Evolutionary conservation across 2,329 filamentous ascomycete species (phyloP).

Genomic region (Phialemoniopsis sp.): DNA sequence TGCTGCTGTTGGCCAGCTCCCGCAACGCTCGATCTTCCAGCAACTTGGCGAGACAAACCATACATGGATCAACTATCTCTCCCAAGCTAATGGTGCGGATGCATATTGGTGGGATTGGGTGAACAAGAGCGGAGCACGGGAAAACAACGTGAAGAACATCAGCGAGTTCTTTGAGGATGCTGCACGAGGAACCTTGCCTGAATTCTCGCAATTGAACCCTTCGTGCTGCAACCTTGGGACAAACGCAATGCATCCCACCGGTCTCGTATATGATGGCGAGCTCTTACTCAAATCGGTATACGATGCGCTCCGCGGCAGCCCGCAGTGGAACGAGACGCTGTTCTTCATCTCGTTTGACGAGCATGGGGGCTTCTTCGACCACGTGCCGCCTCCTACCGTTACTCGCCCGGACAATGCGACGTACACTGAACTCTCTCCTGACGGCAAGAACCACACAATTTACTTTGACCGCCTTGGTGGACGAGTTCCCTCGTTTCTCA

Average conservation of each 20-base stretch:
- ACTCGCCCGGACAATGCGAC: constrained; percentile 29
- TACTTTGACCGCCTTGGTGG: constrained; percentile 33
- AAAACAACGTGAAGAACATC: no score
- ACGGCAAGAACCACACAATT: constrained; percentile 29
- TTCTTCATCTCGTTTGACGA: constrained; percentile 1
- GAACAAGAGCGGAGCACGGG: no score
- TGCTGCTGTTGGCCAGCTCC: constrained; percentile 16
- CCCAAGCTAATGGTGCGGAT: no score
- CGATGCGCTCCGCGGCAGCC: constrained; percentile 7
- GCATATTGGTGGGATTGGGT: no score
- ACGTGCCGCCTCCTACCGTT: constrained; percentile 13
- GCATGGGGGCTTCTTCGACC: constrained; percentile 1
- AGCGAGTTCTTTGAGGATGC: constrained; percentile 37
- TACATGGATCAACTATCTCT: constrained; percentile 40
- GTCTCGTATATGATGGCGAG: constrained; percentile 37
- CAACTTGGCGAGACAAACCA: constrained; percentile 29
- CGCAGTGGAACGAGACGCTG: neutral
- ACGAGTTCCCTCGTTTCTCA: constrained; percentile 34
- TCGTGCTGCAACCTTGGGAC: constrained; percentile 40
- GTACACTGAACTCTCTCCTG: constrained; percentile 26
- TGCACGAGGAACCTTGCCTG: constrained; percentile 31
- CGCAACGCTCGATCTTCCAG: constrained; percentile 30
- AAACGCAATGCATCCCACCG: constrained; percentile 41
- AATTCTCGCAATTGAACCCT: constrained; percentile 44
- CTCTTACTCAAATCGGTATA: constrained; percentile 39